A percentile compares a stretch with the other conserved stretches of the same genome.
These are phyloP conservation scores for Aspergillus ruber DNA, from an alignment of 2,329 filamentous ascomycete species.

Conservation along the genomic window DNA sequence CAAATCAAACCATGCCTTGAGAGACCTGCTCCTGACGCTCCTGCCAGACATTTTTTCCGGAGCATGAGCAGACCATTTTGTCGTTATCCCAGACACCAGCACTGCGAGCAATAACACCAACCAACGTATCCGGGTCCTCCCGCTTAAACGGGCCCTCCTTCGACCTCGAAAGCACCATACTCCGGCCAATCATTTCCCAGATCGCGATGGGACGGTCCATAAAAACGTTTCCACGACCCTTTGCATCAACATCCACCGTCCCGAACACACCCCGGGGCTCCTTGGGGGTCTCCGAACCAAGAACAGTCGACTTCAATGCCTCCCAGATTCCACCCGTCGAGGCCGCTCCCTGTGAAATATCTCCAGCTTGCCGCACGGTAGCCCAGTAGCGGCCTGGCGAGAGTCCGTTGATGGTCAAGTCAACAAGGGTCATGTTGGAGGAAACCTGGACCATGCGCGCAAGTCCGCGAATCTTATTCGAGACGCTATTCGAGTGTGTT, in stretches of 20 bases:
- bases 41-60: conserved; percentile 96
- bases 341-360: conserved; percentile 75
- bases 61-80: conserved; percentile 96
- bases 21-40: conserved; percentile 83
- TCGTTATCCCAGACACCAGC: conserved; percentile 99
- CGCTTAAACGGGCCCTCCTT: conserved; percentile 53
- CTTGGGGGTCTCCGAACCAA: conserved; percentile 26
- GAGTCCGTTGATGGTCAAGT: conserved; percentile 79
- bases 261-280: conserved; percentile 62
- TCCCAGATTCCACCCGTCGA: conserved; percentile 82
- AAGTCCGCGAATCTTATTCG: conserved; percentile 71
- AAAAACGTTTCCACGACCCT: conserved; percentile 73
- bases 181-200: conserved; percentile 93
- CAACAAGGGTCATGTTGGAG: conserved; percentile 70
- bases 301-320: conserved; percentile 39
- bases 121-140: conserved; percentile 78
- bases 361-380: conserved; percentile 76
- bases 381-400: conserved; percentile 75
- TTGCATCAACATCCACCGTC: conserved; percentile 64
- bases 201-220: conserved; percentile 76
- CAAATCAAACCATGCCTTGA: conserved; percentile 63
- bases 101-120: conserved; percentile 89
- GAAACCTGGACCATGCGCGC: conserved; percentile 91
- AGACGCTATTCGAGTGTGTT: conserved; percentile 59
- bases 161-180: conserved; percentile 75